phyloP scores from a whole-genome alignment of 2,329 filamentous ascomycete species.

The Fusarium sp. region DNA sequence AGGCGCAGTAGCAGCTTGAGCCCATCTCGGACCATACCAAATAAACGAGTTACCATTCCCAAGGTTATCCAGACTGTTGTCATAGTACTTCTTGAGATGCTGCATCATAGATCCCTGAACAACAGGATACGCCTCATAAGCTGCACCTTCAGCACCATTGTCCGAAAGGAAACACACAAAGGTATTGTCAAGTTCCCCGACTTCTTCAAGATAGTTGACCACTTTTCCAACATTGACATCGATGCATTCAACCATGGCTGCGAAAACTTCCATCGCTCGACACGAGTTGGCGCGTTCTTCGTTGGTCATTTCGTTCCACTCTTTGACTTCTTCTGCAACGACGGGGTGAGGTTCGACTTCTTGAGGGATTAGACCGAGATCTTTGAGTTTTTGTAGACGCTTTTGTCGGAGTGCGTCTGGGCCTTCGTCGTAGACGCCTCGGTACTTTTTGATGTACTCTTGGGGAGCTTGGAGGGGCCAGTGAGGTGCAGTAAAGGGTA shows the following conservation, averaged over 20 bases:
- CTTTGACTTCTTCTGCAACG: constrained; percentile 25
- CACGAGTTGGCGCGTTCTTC: constrained; percentile 27
- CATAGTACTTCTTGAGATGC: constrained; percentile 28
- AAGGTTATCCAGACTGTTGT: constrained; percentile 30
- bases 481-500: constrained; percentile 65
- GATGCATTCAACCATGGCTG: constrained; percentile 65
- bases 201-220: constrained; percentile 55
- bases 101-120: constrained; percentile 39
- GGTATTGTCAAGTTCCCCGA: constrained; percentile 68
- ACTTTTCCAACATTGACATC: constrained; percentile 62
- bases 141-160: constrained; percentile 66
- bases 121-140: constrained; percentile 43
- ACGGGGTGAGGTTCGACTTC: constrained; percentile 33
- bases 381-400: constrained; percentile 55
- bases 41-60: constrained; percentile 27
- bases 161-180: constrained; percentile 70
- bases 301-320: constrained; percentile 14
- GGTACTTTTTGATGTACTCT: constrained; percentile 63
- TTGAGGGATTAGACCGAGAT: constrained; percentile 50
- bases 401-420: constrained; percentile 58
- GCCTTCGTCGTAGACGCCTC: constrained; percentile 66
- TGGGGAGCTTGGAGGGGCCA: constrained; percentile 68
- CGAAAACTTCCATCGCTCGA: constrained; percentile 56
- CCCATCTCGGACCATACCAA: constrained; percentile 32
- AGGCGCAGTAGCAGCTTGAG: constrained; percentile 50